A percentile compares a stretch with the other conserved stretches of the same genome.
These are phyloP conservation scores for Claviceps sp. DNA, from an alignment of 2,329 filamentous ascomycete species.

Conservation along the genomic window DNA sequence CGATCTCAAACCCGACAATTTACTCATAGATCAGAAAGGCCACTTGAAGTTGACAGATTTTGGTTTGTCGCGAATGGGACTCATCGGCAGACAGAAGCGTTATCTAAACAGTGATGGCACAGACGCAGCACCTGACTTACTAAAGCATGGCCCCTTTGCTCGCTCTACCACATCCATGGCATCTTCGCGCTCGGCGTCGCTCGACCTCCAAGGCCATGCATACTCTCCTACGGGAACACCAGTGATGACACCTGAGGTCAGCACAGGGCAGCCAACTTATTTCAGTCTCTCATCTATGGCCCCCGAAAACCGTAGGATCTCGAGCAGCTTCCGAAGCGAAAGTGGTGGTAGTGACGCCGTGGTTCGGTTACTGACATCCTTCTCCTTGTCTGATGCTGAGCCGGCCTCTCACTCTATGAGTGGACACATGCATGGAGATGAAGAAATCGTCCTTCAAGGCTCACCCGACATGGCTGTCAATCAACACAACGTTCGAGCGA, in stretches of 20 bases:
- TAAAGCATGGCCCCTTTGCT: constrained; percentile 85
- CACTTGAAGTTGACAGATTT: constrained; percentile 97
- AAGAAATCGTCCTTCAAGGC: constrained; percentile 57
- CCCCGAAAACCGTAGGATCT: constrained; percentile 54
- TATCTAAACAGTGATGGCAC: constrained; percentile 63
- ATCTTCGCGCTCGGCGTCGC: constrained; percentile 85
- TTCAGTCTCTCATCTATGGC: constrained; percentile 53
- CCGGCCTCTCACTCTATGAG: constrained; percentile 29
- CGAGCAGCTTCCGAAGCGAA: constrained; percentile 69
- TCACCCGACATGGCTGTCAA: constrained; percentile 61
- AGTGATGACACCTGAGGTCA: constrained; percentile 62
- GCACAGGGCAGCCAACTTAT: constrained; percentile 76
- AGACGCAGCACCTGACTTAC: constrained; percentile 80
- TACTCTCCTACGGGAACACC: constrained; percentile 78
- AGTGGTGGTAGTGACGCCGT: constrained; percentile 82
- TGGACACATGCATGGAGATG: constrained; percentile 50
- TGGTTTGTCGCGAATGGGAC: constrained; percentile 89
- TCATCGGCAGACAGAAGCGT: constrained; percentile 91
- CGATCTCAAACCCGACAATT: constrained; percentile 92
- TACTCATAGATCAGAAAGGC: constrained; percentile 91
- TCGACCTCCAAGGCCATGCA: constrained; percentile 62
- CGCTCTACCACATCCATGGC: constrained; percentile 63
- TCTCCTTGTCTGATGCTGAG: constrained; percentile 56
- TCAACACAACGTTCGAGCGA: constrained; percentile 15
- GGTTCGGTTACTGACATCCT: constrained; percentile 66